Evolutionary conservation across 2,329 filamentous ascomycete genomes (phyloP), one percentile per base, ranked within the genome.

Genomic region (Arthrobotrys entomopaga): DNA sequence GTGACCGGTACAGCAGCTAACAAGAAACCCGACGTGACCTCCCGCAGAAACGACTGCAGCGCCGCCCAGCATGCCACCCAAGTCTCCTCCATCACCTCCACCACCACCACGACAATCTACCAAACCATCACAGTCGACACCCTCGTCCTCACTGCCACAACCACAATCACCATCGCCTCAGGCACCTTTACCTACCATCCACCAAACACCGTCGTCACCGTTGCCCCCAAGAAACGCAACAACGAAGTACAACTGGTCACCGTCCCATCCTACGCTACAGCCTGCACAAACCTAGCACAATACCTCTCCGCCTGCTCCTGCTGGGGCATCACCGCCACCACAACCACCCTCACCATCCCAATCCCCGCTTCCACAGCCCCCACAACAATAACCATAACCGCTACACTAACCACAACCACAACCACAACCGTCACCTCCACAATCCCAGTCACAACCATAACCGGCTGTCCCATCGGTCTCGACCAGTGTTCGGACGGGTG

Each of bases 291-390:
- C 46, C 77, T 77, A n/a, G 77, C 76, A 38, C 78, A 79, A 56
- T 84, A 83, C 80, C 79, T 81, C 24, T 82, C 82, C 42, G 83
- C 82, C 61, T 84, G 83, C 81, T 80, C 79, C 59, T 84, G 83
- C 82, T 84, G 81, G 79, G 83, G 83, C 53, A 80, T 84, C 79
- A 84, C 83, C 43, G 80, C 80, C 42, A 74, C 78, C 80, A 29
- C 26, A 3, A 29, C 7, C 26, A 29, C 26, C 26, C n/a, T n/a
- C n/a, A 81, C 61, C 77, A 82, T 26, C 78, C 76, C 40, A 11
- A 64, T 70, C 2, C 63, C 46, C 3, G 19, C n/a, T n/a, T 3
- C 19, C n/a, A 50, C 19, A 3, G 48, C n/a, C 8, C 8, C 48
- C 16, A 20, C 48, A 20, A 50, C 48, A 4, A 20, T 50, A n/a